Evolutionary conservation across 2,329 filamentous ascomycete genomes (phyloP).

Genomic region (Epichloe amarillans): DNA sequence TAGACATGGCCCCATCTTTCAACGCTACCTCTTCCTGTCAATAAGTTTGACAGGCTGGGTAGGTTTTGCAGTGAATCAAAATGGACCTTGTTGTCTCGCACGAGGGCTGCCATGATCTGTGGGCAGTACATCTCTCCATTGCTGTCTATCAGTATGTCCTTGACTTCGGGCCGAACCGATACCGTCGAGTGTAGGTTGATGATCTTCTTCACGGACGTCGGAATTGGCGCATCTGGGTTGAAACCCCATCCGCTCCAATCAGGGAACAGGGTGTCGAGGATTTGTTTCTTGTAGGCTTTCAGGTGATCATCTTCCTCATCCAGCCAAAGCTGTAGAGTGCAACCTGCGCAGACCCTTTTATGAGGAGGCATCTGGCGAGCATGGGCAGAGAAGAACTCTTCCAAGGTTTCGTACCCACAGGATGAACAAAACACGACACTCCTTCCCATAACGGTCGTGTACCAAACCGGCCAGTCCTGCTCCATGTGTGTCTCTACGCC

Average conservation of each 20-base stretch:
- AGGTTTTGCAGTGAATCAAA: constrained; percentile 18
- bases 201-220: constrained; percentile 7
- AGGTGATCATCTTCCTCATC: constrained; percentile 20
- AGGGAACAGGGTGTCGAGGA: constrained; percentile 14
- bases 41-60: constrained; percentile 13
- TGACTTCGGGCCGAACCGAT: constrained; percentile 3
- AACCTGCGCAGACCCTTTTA: constrained; percentile 17
- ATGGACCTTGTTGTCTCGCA: constrained; percentile 16
- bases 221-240: constrained; percentile 20
- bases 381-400: constrained; percentile 16
- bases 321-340: constrained; percentile 14
- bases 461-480: constrained; percentile 13
- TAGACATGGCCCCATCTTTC: constrained; percentile 2
- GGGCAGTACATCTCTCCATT: constrained; percentile 7
- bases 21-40: background rate
- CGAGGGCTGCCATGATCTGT: background rate
- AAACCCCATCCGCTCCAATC: constrained; percentile 13
- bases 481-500: constrained; percentile 11
- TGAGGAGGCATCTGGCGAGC: constrained; percentile 5
- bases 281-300: constrained; percentile 9
- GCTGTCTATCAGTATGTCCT: constrained; percentile 2
- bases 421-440: constrained; percentile 18
- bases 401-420: constrained; percentile 20
- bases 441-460: constrained; percentile 13
- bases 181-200: constrained; percentile 11